phyloP scores from a whole-genome alignment of 2,329 filamentous ascomycete species.

The Cladophialophora carrionii region DNA sequence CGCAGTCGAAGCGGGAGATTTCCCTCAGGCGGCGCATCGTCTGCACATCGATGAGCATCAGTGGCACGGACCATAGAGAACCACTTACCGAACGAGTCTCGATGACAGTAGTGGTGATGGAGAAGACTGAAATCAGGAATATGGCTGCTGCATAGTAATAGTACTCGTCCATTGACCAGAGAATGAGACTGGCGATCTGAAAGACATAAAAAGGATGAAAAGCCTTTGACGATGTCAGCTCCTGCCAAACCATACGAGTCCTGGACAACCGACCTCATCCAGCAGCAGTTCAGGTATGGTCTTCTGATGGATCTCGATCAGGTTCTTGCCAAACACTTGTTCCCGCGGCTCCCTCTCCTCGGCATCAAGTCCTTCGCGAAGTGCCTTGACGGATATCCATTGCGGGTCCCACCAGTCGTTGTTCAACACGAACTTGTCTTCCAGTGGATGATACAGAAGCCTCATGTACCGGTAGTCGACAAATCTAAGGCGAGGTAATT shows the following conservation, averaged over 20 bases:
- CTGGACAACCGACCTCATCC: slow-evolving; percentile 69
- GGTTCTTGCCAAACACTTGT: slow-evolving; percentile 83
- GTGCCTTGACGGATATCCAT: slow-evolving; percentile 76
- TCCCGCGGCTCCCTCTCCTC: slow-evolving; percentile 85
- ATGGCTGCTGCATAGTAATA: slow-evolving; percentile 98
- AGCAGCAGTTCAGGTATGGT: slow-evolving; percentile 78
- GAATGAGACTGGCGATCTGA: slow-evolving; percentile 86
- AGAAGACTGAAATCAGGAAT: slow-evolving; percentile 89
- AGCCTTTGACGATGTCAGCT: slow-evolving; percentile 55
- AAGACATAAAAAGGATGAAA: slow-evolving; percentile 99
- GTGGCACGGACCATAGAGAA: slow-evolving; percentile 15
- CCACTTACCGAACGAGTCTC: slow-evolving; percentile 78
- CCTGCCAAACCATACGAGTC: not conserved
- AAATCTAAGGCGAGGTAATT: slow-evolving; percentile 72
- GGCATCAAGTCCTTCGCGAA: slow-evolving; percentile 79
- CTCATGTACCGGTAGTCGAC: slow-evolving; percentile 93
- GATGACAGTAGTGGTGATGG: slow-evolving; percentile 83
- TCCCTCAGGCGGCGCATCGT: slow-evolving; percentile 90
- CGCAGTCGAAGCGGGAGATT: slow-evolving; percentile 92
- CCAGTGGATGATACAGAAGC: slow-evolving; percentile 85
- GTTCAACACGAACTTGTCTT: slow-evolving; percentile 84
- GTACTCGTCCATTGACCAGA: slow-evolving; percentile 96
- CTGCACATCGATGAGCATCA: slow-evolving; percentile 44
- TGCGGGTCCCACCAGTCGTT: slow-evolving; percentile 92
- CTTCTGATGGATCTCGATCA: slow-evolving; percentile 93